Evolutionary conservation across 768 basidiomycete genomes (phyloP).

Genomic region (Tulasnella calospora): DNA sequence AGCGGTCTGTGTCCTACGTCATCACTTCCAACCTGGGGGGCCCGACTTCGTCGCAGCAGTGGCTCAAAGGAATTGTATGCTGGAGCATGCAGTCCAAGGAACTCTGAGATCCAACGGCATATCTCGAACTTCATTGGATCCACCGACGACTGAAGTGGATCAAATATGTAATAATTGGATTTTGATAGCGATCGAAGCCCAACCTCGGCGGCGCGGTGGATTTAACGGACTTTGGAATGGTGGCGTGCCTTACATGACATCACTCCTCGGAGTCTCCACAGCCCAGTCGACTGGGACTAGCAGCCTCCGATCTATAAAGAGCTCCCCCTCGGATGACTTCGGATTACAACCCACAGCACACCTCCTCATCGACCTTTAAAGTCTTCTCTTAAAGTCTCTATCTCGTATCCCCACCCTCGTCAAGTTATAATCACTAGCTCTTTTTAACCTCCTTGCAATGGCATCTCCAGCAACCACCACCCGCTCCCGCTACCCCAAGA

Average conservation of each 20-base stretch:
- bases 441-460: not conserved
- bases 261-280: not conserved
- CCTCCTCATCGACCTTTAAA: not conserved
- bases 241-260: slow-evolving; percentile 2
- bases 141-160: not conserved
- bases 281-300: not conserved
- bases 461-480: slow-evolving; percentile 6
- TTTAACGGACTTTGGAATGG: slow-evolving; percentile 6
- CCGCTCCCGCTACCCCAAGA: not conserved
- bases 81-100: not conserved
- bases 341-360: not conserved
- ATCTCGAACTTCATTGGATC: not conserved
- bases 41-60: not conserved
- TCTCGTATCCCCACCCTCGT: not conserved
- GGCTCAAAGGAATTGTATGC: not conserved
- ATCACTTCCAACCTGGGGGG: not conserved
- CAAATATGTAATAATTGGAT: slow-evolving; percentile 5
- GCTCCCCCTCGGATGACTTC: not conserved
- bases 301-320: not conserved
- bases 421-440: not conserved
- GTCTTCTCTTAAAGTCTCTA: not conserved
- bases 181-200: not conserved
- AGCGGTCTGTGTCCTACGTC: not conserved
- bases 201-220: not conserved
- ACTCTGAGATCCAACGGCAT: not conserved